Evolutionary conservation across 768 basidiomycete species (phyloP).

Genomic region (Neoboletus magnificus): DNA sequence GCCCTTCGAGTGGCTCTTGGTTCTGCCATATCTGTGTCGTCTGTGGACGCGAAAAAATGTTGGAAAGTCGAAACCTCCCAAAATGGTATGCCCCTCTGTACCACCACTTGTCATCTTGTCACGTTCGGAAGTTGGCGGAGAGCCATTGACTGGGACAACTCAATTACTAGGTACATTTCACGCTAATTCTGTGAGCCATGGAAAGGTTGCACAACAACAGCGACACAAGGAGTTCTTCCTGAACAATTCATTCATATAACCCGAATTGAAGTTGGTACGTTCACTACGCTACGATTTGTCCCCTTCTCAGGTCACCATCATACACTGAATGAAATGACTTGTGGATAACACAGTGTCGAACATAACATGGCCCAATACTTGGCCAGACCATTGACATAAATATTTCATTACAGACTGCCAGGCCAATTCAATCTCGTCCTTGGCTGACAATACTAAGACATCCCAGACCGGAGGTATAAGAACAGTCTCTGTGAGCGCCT

Average conservation of each 20-base stretch:
- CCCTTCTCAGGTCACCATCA: not conserved
- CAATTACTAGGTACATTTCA: not conserved
- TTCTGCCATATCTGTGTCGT: conserved; percentile 15
- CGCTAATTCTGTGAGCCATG: not conserved
- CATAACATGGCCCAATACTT: not conserved
- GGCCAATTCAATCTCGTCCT: conserved; percentile 10
- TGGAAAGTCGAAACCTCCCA: not conserved
- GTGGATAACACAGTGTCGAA: no score
- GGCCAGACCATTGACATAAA: not conserved
- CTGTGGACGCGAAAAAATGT: not conserved
- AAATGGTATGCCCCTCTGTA: conserved; percentile 5
- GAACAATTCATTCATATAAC: not conserved
- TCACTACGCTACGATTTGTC: not conserved
- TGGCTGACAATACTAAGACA: conserved; percentile 22
- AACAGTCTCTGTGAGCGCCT: conserved; percentile 3
- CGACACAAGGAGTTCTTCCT: not conserved
- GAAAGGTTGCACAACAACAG: not conserved
- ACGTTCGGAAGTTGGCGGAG: not conserved
- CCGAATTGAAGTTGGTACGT: not conserved
- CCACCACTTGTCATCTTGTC: no score
- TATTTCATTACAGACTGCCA: conserved; percentile 10
- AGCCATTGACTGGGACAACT: not conserved
- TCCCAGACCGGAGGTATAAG: conserved; percentile 18
- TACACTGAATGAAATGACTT: not conserved
- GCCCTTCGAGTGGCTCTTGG: conserved; percentile 15